Percentiles rank a stretch among this genome's conserved stretches.
These are phyloP conservation scores for Quercus phellos DNA, from an alignment of 331 rosid genomes.

Conservation along the genomic window DNA sequence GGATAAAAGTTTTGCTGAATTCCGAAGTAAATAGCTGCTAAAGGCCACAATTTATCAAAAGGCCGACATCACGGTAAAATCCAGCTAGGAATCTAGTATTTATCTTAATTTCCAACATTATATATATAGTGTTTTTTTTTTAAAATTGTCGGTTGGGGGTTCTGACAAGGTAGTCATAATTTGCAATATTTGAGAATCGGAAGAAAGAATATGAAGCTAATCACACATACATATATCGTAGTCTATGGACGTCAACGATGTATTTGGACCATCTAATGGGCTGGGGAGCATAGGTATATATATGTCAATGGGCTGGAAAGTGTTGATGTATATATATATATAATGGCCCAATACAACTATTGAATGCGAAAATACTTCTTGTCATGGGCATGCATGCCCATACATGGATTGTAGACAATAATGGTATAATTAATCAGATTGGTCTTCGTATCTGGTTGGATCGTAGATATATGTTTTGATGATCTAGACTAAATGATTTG, in stretches of 20 bases:
- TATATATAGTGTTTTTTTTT: too few species aligned
- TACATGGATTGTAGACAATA: neutral
- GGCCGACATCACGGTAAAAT: too few species aligned
- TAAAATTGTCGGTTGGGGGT: too few species aligned
- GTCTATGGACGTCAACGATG: neutral
- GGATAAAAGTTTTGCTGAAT: too few species aligned
- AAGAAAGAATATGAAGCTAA: too few species aligned
- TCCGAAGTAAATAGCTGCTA: too few species aligned
- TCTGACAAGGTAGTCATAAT: too few species aligned
- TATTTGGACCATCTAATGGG: neutral
- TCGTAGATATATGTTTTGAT: neutral
- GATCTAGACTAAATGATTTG: neutral
- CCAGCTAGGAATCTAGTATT: too few species aligned
- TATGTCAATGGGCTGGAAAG: neutral
- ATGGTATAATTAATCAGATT: neutral
- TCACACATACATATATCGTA: neutral
- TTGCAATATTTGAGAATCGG: too few species aligned
- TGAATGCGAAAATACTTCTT: neutral
- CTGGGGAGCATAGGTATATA: neutral
- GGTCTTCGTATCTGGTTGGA: neutral
- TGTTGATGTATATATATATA: neutral
- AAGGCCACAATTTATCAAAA: too few species aligned
- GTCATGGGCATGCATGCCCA: neutral
- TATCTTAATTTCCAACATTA: too few species aligned
- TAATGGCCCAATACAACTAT: neutral